Evolutionary conservation across 345 rosid genomes (phyloP).

Genomic region (Brassica rapa): DNA sequence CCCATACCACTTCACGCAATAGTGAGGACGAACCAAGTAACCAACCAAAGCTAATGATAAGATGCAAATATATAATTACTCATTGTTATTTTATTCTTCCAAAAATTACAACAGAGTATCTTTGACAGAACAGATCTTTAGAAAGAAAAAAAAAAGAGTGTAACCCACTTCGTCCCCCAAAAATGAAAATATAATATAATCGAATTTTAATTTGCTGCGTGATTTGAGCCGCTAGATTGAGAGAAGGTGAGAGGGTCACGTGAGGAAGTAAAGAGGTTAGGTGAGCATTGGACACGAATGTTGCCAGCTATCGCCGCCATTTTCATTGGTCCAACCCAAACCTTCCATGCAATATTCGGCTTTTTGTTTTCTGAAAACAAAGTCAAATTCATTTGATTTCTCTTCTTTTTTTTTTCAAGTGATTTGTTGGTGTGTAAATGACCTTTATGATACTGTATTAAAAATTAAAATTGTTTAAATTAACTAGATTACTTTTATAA

Average conservation of each 20-base stretch:
- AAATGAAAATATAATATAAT: background rate
- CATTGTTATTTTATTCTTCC: too few relatives aligned
- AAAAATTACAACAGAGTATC: too few relatives aligned
- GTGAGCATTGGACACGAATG: conserved; percentile 16
- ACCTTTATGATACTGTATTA: background rate
- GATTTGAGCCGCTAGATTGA: conserved; percentile 25
- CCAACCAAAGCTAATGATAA: too few relatives aligned
- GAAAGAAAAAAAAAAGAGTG: too few relatives aligned
- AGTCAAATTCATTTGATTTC: background rate
- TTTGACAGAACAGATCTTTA: too few relatives aligned
- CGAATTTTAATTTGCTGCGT: background rate
- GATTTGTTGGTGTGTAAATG: background rate
- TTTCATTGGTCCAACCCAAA: conserved; percentile 25
- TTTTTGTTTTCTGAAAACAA: background rate
- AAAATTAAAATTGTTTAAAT: background rate
- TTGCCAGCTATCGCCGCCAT: conserved; percentile 39
- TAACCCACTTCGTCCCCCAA: background rate
- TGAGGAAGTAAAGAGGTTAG: conserved; percentile 32
- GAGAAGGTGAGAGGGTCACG: conserved; percentile 35
- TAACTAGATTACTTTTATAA: background rate
- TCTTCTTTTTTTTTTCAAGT: background rate
- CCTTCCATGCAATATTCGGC: conserved; percentile 19
- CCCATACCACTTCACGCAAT: too few relatives aligned
- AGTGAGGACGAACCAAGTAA: too few relatives aligned
- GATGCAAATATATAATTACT: too few relatives aligned